phyloP scores from a whole-genome alignment of 768 basidiomycete genomes.

The Melanogaster broomeanus region DNA sequence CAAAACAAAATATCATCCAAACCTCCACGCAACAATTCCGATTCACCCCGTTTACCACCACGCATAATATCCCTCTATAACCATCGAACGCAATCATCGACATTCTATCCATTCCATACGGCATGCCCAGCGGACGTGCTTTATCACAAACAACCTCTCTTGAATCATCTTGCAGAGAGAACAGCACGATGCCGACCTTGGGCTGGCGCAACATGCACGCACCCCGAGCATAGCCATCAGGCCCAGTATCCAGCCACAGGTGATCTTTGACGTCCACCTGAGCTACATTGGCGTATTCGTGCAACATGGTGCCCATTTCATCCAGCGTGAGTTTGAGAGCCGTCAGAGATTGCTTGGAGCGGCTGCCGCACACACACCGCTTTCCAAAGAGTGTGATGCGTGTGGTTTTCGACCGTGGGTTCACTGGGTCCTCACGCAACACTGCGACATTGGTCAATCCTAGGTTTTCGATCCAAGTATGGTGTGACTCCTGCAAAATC shows the following conservation, averaged over 20 bases:
- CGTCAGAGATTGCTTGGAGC: background rate
- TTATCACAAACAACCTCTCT: too few relatives aligned
- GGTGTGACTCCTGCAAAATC: background rate
- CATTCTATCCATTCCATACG: too few relatives aligned
- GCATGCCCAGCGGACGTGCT: too few relatives aligned
- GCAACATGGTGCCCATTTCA: background rate
- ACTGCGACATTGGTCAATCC: background rate
- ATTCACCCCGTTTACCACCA: too few relatives aligned
- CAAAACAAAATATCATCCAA: too few relatives aligned
- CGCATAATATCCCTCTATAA: too few relatives aligned
- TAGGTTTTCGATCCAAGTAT: background rate
- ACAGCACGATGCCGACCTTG: background rate
- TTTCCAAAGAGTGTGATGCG: background rate
- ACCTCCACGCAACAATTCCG: too few relatives aligned
- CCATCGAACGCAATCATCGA: too few relatives aligned
- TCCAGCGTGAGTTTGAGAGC: background rate
- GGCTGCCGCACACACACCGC: background rate
- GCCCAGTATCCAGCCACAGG: conserved; percentile 2
- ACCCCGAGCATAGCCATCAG: conserved; percentile 6
- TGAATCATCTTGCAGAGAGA: background rate
- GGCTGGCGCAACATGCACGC: background rate
- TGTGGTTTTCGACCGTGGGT: background rate
- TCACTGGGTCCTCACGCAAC: background rate
- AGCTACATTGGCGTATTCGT: background rate
- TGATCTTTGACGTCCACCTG: background rate